Evolutionary conservation across 257 asterid species (phyloP).

Genomic region (Linderniella brevidens): DNA sequence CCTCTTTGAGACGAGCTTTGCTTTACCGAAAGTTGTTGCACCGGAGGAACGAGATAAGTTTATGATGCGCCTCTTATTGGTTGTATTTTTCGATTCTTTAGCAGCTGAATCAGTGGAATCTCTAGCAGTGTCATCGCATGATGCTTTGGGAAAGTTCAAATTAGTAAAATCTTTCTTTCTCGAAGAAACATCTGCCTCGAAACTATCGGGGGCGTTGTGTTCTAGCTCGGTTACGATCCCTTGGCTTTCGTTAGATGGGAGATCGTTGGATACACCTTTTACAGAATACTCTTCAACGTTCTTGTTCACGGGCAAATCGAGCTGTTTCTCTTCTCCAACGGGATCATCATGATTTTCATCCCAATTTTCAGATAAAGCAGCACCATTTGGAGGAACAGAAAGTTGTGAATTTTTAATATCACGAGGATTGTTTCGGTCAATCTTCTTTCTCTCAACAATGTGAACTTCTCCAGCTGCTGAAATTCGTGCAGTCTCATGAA

Average conservation of each 20-base stretch:
- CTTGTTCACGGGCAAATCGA: slow-evolving; percentile 17
- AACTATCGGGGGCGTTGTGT: slow-evolving; percentile 20
- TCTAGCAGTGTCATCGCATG: slow-evolving; percentile 27
- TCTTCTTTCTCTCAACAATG: slow-evolving; percentile 14
- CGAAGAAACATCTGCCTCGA: slow-evolving; percentile 16
- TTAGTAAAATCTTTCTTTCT: slow-evolving; percentile 20
- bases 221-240: slow-evolving; percentile 15
- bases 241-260: slow-evolving; percentile 18
- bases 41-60: slow-evolving; percentile 49
- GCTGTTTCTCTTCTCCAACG: slow-evolving; percentile 13
- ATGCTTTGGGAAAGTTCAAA: slow-evolving; percentile 26
- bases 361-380: slow-evolving; percentile 14
- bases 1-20: slow-evolving; percentile 33
- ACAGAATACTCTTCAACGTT: slow-evolving; percentile 13
- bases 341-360: slow-evolving; percentile 17
- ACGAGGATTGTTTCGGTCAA: slow-evolving; percentile 9
- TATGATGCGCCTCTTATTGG: slow-evolving; percentile 68
- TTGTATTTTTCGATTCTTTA: slow-evolving; percentile 26
- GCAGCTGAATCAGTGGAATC: slow-evolving; percentile 26
- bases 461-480: slow-evolving; percentile 14
- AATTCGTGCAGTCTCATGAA: slow-evolving; percentile 35
- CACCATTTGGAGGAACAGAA: slow-evolving; percentile 15
- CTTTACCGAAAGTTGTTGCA: slow-evolving; percentile 24
- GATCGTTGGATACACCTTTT: slow-evolving; percentile 21
- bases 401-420: slow-evolving; percentile 17